Percentiles rank a stretch among this genome's conserved stretches.
Conservation (phyloP, 345 rosid species). For the Populus ilicifolia region DNA sequence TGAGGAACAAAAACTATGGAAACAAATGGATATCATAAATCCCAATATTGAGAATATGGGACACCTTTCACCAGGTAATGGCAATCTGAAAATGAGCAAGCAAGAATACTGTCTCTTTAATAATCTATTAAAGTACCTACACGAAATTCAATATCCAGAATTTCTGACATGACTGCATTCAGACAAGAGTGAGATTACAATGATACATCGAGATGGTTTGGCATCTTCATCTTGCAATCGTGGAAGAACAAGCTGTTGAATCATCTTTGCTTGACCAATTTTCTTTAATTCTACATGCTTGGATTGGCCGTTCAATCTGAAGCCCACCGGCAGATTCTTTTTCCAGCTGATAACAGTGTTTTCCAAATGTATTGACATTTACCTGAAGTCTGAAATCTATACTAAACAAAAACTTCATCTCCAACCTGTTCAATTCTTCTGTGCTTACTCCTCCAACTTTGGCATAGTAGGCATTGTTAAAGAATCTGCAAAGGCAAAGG, state of each 20-base stretch:
- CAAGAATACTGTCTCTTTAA: conserved; percentile 6
- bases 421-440: conserved; percentile 71
- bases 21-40: not conserved
- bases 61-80: conserved; percentile 1
- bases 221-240: conserved; percentile 44
- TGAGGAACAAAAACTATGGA: not conserved
- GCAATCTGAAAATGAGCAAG: not conserved
- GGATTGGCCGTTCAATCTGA: conserved; percentile 47
- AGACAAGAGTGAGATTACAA: conserved; percentile 10
- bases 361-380: conserved; percentile 50
- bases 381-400: conserved; percentile 86
- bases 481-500: conserved; percentile 51
- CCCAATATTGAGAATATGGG: not conserved
- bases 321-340: conserved; percentile 45
- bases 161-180: conserved; percentile 6
- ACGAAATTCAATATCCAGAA: conserved; percentile 11
- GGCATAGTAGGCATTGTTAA: conserved; percentile 84
- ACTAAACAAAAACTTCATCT: conserved; percentile 70
- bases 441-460: conserved; percentile 91
- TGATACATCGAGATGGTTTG: conserved; percentile 11
- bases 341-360: conserved; percentile 58
- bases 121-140: conserved; percentile 8
- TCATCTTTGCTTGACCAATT: conserved; percentile 56
- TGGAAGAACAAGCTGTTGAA: conserved; percentile 42
- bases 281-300: conserved; percentile 50